Conservation (phyloP, 331 rosid species). For the Stylosanthes scabra region DNA sequence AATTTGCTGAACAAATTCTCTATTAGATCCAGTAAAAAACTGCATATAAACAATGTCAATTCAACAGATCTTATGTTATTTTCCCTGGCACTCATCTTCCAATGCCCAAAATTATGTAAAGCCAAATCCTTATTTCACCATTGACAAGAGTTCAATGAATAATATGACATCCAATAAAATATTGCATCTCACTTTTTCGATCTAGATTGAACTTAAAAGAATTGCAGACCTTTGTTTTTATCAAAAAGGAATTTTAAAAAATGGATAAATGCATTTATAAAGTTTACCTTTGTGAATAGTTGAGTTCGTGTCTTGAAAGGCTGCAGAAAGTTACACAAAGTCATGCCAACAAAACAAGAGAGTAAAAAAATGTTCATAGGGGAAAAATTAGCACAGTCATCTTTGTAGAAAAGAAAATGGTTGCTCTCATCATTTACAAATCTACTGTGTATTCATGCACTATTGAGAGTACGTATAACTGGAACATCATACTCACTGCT, state of each 20-base stretch:
- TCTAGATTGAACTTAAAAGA: slow-evolving; percentile 14
- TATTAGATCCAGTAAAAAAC: not conserved
- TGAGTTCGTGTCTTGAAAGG: slow-evolving; percentile 87
- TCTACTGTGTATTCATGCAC: slow-evolving; percentile 27
- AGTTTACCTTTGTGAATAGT: slow-evolving; percentile 80
- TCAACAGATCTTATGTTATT: slow-evolving; percentile 19
- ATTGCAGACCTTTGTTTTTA: not conserved
- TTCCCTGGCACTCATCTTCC: not conserved
- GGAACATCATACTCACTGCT: slow-evolving; percentile 67
- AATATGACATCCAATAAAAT: slow-evolving; percentile 1
- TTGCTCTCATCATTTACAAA: slow-evolving; percentile 15
- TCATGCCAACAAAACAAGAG: slow-evolving; percentile 25
- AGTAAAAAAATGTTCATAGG: slow-evolving; percentile 1
- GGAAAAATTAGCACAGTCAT: slow-evolving; percentile 4
- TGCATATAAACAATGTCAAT: not conserved
- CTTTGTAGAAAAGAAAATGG: slow-evolving; percentile 2
- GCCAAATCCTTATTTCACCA: slow-evolving; percentile 19
- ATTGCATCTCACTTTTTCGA: slow-evolving; percentile 5
- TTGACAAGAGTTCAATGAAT: slow-evolving; percentile 23
- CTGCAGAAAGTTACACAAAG: slow-evolving; percentile 61
- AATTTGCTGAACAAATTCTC: not conserved
- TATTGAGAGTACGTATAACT: slow-evolving; percentile 18
- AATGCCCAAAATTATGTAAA: not conserved
- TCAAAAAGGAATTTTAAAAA: not conserved
- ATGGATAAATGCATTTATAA: slow-evolving; percentile 9